Conservation (phyloP, 805 yeast species). For the Zygotorulaspora chibaensis region DNA sequence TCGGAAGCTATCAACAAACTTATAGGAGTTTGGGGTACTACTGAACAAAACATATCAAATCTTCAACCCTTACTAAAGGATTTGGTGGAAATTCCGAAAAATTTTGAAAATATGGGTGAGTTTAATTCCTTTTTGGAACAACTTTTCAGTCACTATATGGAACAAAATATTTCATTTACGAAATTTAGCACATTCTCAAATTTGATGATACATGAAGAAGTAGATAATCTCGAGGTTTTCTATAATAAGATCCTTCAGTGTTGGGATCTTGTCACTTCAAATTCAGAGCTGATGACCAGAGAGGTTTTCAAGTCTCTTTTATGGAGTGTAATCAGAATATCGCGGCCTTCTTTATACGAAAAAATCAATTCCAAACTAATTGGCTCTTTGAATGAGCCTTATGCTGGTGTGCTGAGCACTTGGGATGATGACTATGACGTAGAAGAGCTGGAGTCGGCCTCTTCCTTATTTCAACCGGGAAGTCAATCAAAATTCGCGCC, state of each 20-base stretch:
- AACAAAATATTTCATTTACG: slow-evolving; percentile 21
- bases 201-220: slow-evolving; percentile 19
- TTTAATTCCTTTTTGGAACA: slow-evolving; percentile 27
- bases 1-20: slow-evolving; percentile 24
- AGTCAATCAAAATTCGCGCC: slow-evolving; percentile 19
- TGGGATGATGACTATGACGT: slow-evolving; percentile 25
- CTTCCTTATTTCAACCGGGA: neutral
- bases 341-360: slow-evolving; percentile 10
- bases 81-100: slow-evolving; percentile 11
- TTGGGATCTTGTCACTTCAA: slow-evolving; percentile 23
- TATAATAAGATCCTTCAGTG: slow-evolving; percentile 29
- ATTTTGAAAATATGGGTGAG: slow-evolving; percentile 22
- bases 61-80: slow-evolving; percentile 15
- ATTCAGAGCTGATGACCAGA: slow-evolving; percentile 18
- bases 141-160: slow-evolving; percentile 24
- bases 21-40: slow-evolving; percentile 11
- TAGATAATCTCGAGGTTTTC: slow-evolving; percentile 19
- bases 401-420: slow-evolving; percentile 18
- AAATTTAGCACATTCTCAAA: slow-evolving; percentile 12
- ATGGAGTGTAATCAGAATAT: slow-evolving; percentile 16
- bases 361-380: slow-evolving; percentile 1
- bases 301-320: slow-evolving; percentile 20
- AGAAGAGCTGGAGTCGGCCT: neutral
- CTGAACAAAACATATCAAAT: slow-evolving; percentile 1
- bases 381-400: slow-evolving; percentile 12